A percentile compares a stretch with the other conserved stretches of the same genome.
Evolutionary conservation across 345 rosid genomes (phyloP).

Genomic region (Microcos paniculata): DNA sequence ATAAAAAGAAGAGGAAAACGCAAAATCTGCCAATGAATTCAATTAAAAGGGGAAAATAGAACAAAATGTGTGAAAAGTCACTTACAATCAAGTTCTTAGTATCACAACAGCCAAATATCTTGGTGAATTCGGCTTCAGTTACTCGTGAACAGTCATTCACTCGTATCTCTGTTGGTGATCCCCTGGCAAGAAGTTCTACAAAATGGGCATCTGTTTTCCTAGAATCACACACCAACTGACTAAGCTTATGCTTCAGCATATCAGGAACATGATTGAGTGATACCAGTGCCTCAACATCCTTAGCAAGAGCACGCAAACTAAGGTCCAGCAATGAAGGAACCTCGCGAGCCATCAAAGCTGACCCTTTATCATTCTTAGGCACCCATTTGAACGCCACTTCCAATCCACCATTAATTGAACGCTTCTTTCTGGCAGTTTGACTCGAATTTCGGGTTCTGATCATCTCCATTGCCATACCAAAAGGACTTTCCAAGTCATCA

Average conservation of each 20-base stretch:
- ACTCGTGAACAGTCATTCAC: constrained; percentile 28
- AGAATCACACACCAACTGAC: constrained; percentile 23
- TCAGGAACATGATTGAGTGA: constrained; percentile 45
- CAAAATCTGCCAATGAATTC: background rate
- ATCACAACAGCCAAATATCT: constrained; percentile 33
- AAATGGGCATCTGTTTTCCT: constrained; percentile 31
- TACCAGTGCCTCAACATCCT: constrained; percentile 31
- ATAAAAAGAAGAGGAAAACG: background rate
- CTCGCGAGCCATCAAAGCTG: background rate
- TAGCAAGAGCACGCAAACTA: constrained; percentile 34
- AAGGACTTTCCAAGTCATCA: constrained; percentile 23
- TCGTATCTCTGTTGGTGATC: constrained; percentile 38
- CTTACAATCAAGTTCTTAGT: constrained; percentile 28
- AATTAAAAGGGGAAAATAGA: background rate
- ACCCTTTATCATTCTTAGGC: constrained; percentile 3
- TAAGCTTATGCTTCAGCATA: constrained; percentile 34
- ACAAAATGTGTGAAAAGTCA: constrained; percentile 9
- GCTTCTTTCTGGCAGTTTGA: background rate
- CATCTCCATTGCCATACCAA: constrained; percentile 28
- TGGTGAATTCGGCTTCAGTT: constrained; percentile 32
- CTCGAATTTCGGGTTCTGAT: constrained; percentile 27
- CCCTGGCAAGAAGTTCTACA: constrained; percentile 38
- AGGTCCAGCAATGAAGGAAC: constrained; percentile 37
- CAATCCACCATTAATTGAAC: background rate
- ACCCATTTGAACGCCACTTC: constrained; percentile 20